phyloP scores from a whole-genome alignment of 352 stramenopile genomes.

The Pythium phragmiticola region DNA sequence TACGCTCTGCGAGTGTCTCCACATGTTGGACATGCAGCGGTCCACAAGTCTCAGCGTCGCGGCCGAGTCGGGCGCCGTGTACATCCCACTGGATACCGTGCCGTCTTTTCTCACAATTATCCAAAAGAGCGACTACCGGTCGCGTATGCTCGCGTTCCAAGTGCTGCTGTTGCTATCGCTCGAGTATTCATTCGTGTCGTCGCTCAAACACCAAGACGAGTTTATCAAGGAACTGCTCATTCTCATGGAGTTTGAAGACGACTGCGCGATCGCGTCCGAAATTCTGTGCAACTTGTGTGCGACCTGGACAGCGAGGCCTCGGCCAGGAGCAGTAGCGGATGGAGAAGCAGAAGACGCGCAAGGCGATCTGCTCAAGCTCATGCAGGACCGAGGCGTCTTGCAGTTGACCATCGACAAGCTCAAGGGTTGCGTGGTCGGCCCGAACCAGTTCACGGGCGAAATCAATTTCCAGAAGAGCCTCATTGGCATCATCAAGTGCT shows the following conservation, averaged over 20 bases:
- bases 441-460: constrained; percentile 70
- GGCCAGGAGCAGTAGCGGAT: constrained; percentile 10
- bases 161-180: constrained; percentile 65
- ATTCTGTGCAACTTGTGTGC: constrained; percentile 69
- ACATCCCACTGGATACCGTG: constrained; percentile 56
- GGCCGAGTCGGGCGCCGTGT: constrained; percentile 38
- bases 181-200: constrained; percentile 53
- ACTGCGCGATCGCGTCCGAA: constrained; percentile 68
- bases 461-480: constrained; percentile 80
- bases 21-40: constrained; percentile 41
- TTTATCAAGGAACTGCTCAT: constrained; percentile 74
- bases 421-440: constrained; percentile 61
- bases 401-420: constrained; percentile 68
- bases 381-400: constrained; percentile 65
- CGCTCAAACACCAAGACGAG: constrained; percentile 47
- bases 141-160: constrained; percentile 71
- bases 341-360: constrained; percentile 9
- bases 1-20: constrained; percentile 75
- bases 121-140: constrained; percentile 55
- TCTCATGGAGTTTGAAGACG: constrained; percentile 72
- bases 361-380: constrained; percentile 41
- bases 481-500: constrained; percentile 74
- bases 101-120: constrained; percentile 63
- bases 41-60: constrained; percentile 17
- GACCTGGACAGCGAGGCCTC: constrained; percentile 28